Conservation (phyloP, 2,329 filamentous ascomycete genomes). For the Aspergillus novofumigatus region DNA sequence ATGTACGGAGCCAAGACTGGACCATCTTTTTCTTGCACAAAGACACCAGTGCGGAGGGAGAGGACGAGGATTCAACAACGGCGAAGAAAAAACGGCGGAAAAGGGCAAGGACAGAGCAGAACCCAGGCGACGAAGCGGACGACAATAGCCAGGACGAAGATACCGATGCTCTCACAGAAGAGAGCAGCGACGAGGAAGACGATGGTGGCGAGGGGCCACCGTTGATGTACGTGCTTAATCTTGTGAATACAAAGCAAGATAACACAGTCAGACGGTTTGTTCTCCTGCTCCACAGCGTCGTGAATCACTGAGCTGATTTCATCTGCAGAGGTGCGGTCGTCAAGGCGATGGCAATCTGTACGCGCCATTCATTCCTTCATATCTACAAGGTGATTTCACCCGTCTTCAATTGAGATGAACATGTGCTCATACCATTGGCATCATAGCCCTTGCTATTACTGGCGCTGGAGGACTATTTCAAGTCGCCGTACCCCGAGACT, state of each 20-base stretch:
- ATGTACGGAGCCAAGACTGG: conserved; percentile 94
- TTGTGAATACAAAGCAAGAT: conserved; percentile 98
- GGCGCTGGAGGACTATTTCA: conserved; percentile 95
- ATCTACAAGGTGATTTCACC: conserved; percentile 76
- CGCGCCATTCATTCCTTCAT: conserved; percentile 91
- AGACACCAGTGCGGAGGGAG: conserved; percentile 78
- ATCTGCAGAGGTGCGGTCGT: conserved; percentile 75
- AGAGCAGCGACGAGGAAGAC: conserved; percentile 51
- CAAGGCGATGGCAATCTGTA: conserved; percentile 99
- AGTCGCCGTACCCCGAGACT: conserved; percentile 81
- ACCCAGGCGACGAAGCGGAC: conserved; percentile 46
- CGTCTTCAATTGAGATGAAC: background rate
- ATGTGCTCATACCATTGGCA: conserved; percentile 10
- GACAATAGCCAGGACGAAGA: conserved; percentile 37
- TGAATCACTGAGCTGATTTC: conserved; percentile 10
- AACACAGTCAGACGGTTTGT: conserved; percentile 71
- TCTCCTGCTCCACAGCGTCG: background rate
- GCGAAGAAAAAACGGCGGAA: conserved; percentile 35
- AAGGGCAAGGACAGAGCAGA: conserved; percentile 44
- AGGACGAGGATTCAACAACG: conserved; percentile 62
- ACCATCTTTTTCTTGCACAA: conserved; percentile 99
- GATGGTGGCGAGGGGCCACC: conserved; percentile 79
- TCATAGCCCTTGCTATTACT: conserved; percentile 76
- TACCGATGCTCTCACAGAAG: background rate
- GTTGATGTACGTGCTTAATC: conserved; percentile 91